Evolutionary conservation across 768 basidiomycete genomes (phyloP), one percentile per base, ranked within the genome.

Genomic region (Pleurotus cornucopiae): DNA sequence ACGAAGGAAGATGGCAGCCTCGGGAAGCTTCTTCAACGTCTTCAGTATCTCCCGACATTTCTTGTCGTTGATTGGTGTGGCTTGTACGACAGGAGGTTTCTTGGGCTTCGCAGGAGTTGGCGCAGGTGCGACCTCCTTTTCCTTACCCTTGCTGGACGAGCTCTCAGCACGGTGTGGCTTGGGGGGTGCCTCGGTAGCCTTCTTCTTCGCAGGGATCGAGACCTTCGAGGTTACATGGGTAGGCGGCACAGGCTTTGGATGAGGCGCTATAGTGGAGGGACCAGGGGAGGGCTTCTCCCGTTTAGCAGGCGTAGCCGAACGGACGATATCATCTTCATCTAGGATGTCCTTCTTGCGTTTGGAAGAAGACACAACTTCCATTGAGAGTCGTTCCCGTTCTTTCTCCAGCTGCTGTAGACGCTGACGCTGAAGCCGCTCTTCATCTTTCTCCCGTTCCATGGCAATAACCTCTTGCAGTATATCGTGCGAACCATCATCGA

Each of bases 401-500:
- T 67, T 68, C 38, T 73, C 74, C 55, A 69, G 76, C 16, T 67
- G 71, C 53, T 71, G 71, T 39, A 74, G 80, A 37, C 80, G 76
- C 23, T 76, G 75, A 25, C 78, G 78, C 58, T 77, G 76, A 62
- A 57, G 26, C 21, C 46, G 55, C 20, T 58, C 57, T 46, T 85
- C 81, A 53, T 76, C 75, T 67, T 84, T 81, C 68, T 85, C 82
- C 54, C 80, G 75, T 65, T 91, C 89, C 40, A 91, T 87, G 6
- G 89, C 89, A 54, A 91, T 79, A 16, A 92, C 88, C 66, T 91
- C 89, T 66, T 90, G 87, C 2, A 90, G 71, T 40, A 92, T 76
- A 63, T 92, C 89, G 61, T 88, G 84, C 25, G 86, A 88, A n/a
- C 87, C 89, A 68, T 91, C 89, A 61, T 91, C 88, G 44, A 86